These are phyloP conservation scores for Suillus weaverae DNA, from an alignment of 768 basidiomycete species.

Conservation along the genomic window DNA sequence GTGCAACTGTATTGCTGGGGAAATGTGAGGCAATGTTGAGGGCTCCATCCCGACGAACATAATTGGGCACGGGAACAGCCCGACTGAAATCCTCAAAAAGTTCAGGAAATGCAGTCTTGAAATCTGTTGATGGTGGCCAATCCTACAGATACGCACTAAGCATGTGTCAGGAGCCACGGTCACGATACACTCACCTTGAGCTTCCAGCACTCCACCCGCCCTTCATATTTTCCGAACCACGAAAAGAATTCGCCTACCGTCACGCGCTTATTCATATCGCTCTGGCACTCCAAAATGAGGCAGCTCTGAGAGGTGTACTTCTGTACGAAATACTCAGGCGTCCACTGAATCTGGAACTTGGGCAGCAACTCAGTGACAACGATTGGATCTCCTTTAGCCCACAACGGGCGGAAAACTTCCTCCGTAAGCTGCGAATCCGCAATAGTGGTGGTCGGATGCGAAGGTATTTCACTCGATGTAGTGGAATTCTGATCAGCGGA, in stretches of 20 bases:
- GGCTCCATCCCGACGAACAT: slow-evolving; percentile 87
- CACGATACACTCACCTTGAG: slow-evolving; percentile 56
- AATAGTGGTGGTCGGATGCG: slow-evolving; percentile 47
- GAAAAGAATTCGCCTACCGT: slow-evolving; percentile 81
- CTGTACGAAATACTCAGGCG: slow-evolving; percentile 76
- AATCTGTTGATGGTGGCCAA: slow-evolving; percentile 90
- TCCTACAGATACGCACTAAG: slow-evolving; percentile 52
- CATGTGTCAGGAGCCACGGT: neutral
- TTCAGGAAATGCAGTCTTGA: slow-evolving; percentile 79
- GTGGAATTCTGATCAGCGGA: slow-evolving; percentile 7
- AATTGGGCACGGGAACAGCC: slow-evolving; percentile 85
- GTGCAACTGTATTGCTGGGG: slow-evolving; percentile 72
- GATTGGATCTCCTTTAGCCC: slow-evolving; percentile 74
- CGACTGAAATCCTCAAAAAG: slow-evolving; percentile 83
- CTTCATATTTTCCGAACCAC: slow-evolving; percentile 69
- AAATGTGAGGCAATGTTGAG: slow-evolving; percentile 90
- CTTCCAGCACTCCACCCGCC: slow-evolving; percentile 62
- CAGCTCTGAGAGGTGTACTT: slow-evolving; percentile 64
- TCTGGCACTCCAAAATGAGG: slow-evolving; percentile 82
- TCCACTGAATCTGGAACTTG: slow-evolving; percentile 74
- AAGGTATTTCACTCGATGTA: slow-evolving; percentile 40
- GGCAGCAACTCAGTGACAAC: slow-evolving; percentile 67
- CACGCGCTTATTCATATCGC: slow-evolving; percentile 57
- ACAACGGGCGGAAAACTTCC: slow-evolving; percentile 63
- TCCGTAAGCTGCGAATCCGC: slow-evolving; percentile 52